Evolutionary conservation across 1,284 basidiomycete species (phyloP).

Genomic region (Moesziomyces globuligerus): DNA sequence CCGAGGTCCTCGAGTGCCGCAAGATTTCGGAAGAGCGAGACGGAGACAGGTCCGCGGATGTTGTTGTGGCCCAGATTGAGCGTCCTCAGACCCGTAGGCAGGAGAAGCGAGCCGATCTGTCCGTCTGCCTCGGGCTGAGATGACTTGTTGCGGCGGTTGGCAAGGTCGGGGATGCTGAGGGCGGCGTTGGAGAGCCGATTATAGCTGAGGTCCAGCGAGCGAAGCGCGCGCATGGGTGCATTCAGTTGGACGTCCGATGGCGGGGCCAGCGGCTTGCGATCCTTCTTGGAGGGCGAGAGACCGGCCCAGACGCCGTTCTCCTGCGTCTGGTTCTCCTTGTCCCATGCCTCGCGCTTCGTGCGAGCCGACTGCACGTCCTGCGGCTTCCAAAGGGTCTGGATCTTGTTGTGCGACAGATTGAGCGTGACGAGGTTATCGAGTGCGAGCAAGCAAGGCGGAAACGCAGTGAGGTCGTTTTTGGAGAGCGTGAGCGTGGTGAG

Average conservation of each 20-base stretch:
- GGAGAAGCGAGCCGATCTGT: constrained; percentile 8
- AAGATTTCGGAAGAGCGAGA: constrained; percentile 30
- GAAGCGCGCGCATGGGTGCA: constrained; percentile 40
- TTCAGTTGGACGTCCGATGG: neutral
- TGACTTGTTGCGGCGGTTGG: constrained; percentile 25
- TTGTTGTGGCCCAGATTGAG: constrained; percentile 55
- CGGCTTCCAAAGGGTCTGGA: constrained; percentile 53
- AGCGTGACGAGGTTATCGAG: constrained; percentile 56
- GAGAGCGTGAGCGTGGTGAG: constrained; percentile 57
- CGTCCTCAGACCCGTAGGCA: constrained; percentile 44
- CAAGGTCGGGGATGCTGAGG: constrained; percentile 34
- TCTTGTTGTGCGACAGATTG: constrained; percentile 59
- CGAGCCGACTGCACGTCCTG: constrained; percentile 23
- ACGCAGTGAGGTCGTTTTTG: constrained; percentile 47
- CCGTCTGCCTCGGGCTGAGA: neutral
- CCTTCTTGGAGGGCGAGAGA: constrained; percentile 44
- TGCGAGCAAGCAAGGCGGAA: constrained; percentile 50
- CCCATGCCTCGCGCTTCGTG: constrained; percentile 36
- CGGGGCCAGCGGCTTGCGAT: constrained; percentile 15
- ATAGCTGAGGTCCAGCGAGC: constrained; percentile 50
- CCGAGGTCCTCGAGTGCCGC: constrained; percentile 47
- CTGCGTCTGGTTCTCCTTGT: constrained; percentile 37
- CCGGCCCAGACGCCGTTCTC: constrained; percentile 55
- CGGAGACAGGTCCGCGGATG: constrained; percentile 53
- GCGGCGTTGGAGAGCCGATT: constrained; percentile 54